Base-by-base conservation (phyloP, 2,329 filamentous ascomycete species). In the Verticillium albo-atrum region DNA sequence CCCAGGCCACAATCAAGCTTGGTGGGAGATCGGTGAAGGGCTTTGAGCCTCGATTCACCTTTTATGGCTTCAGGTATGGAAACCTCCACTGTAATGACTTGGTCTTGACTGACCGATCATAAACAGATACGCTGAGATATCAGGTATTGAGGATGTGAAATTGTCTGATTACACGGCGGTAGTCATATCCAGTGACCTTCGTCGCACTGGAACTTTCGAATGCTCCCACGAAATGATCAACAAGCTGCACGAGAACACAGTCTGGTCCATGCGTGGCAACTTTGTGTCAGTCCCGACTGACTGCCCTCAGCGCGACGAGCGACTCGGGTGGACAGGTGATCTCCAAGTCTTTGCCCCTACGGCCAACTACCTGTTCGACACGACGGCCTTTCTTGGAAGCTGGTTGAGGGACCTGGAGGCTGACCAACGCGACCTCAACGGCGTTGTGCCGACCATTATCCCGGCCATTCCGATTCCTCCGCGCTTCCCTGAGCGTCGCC, bases 11-110 rank as follows among this genome's bases (percentile, higher is more conserved):
- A 0, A 56, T 80, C 23, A 71, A 75, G 17, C 66, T 68, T 30
- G 68, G 67, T 14, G 63, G 65, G 67, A 59, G 17, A 4, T 50
- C 54, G 14, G 64, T 34, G 14, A 70, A 3, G 60, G 67, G 17
- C n/a, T 79, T 73, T 73, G 67, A 75, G 15, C 80, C 82, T 1
- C 67, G 70, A 1, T 82, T 82, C 63, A 83, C 82, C 0, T 83
- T 79, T 34, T 81, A 81, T 62, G 75, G 82, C 17, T 82, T 84
- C 61, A 77, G 81, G 4, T 78, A 72, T 56, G 68, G 71, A 35
- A 62, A 65, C 53, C 47, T 63, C 1, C 76, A 75, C 35, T 72
- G 75, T 34, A 66, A 58, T 25, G 30, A 10, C 64, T 71, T 3
- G 35, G 35, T 2, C 14, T 32, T 32, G 30, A 14, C 30, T 32